phyloP scores from a whole-genome alignment of 164 flowering plant species.

The Macadamia tetraphylla region DNA sequence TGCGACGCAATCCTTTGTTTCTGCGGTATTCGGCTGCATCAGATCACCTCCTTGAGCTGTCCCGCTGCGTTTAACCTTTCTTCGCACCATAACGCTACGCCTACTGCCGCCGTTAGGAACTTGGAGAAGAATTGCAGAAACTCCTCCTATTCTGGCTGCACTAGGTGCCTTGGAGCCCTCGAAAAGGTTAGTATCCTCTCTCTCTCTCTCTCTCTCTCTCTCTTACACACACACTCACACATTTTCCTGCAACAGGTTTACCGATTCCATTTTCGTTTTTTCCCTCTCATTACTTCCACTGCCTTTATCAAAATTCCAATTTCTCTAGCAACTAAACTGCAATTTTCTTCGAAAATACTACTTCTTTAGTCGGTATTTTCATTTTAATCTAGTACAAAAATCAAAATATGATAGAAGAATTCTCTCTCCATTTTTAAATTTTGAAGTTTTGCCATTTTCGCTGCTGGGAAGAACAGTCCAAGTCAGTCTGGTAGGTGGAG shows the following conservation, averaged over 20 bases:
- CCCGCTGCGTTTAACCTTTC: slow-evolving; percentile 84
- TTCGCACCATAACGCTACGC: slow-evolving; percentile 51
- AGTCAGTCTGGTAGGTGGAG: background rate
- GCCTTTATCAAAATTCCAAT: too few species aligned
- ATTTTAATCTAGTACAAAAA: too few species aligned
- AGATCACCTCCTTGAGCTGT: slow-evolving; percentile 78
- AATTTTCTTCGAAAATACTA: background rate
- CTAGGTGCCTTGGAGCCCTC: slow-evolving; percentile 83
- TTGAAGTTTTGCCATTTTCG: too few species aligned
- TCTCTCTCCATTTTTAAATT: too few species aligned
- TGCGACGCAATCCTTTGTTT: slow-evolving; percentile 91
- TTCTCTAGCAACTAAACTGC: too few species aligned
- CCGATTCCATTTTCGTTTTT: too few species aligned
- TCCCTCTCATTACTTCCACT: too few species aligned
- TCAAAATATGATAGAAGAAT: background rate
- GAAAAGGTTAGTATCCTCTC: slow-evolving; percentile 57
- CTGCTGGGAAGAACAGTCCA: too few species aligned
- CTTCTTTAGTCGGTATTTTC: background rate
- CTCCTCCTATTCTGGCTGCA: slow-evolving; percentile 87
- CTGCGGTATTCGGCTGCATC: slow-evolving; percentile 94
- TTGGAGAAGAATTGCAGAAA: slow-evolving; percentile 76
- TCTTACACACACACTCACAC: too few species aligned
- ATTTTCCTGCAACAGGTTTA: too few species aligned
- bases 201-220: too few species aligned
- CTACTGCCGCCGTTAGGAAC: slow-evolving; percentile 73